phyloP scores from a whole-genome alignment of 202 grass and related monocot species.

The Schoenoplectus triqueter region DNA sequence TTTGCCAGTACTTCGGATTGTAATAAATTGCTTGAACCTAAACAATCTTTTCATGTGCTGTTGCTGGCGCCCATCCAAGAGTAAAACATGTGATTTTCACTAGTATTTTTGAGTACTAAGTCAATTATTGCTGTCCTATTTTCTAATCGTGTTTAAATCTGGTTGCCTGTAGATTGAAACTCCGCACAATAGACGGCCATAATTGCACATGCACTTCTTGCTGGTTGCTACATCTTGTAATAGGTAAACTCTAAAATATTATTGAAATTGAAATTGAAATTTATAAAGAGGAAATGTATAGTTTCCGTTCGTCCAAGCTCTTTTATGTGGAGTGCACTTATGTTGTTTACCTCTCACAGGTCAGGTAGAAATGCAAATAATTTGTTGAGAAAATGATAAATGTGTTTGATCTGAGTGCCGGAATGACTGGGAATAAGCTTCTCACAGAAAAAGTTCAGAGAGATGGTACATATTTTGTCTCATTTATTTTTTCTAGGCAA shows the following conservation, averaged over 20 bases:
- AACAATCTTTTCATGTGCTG: background rate
- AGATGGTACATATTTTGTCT: conserved; percentile 54
- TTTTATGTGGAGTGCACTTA: conserved; percentile 1
- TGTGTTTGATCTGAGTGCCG: conserved; percentile 49
- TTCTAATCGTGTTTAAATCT: conserved; percentile 33
- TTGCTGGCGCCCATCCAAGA: background rate
- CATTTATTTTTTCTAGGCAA: conserved; percentile 10
- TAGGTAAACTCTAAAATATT: background rate
- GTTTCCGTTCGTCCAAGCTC: background rate
- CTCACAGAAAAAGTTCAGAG: conserved; percentile 45
- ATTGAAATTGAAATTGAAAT: background rate
- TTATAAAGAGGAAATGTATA: too few species aligned
- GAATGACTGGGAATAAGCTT: conserved; percentile 51
- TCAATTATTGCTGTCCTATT: background rate
- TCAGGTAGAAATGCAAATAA: conserved; percentile 28
- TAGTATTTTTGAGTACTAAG: background rate
- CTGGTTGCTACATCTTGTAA: conserved; percentile 18
- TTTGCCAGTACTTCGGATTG: background rate
- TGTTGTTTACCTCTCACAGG: conserved; percentile 4
- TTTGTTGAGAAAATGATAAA: conserved; percentile 47
- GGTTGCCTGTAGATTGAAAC: conserved; percentile 25
- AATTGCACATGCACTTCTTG: conserved; percentile 11
- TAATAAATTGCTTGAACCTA: background rate
- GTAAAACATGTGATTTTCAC: background rate
- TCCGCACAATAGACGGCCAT: conserved; percentile 21